Conservation (phyloP, 768 basidiomycete species). For the Leccinum longicurvipes region DNA sequence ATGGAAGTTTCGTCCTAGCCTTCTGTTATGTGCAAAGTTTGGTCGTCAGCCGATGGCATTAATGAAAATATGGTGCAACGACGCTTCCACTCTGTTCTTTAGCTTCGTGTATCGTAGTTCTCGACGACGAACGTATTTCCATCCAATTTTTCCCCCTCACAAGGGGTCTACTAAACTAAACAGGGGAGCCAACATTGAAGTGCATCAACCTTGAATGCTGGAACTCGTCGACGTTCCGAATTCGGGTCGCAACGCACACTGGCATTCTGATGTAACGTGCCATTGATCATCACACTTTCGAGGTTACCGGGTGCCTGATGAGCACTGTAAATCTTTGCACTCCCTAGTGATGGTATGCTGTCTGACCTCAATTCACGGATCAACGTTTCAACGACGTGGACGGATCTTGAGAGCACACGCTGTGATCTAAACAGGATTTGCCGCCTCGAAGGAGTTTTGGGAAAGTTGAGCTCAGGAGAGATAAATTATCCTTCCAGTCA, state of each 20-base stretch:
- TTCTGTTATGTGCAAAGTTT: neutral
- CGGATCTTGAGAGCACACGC: neutral
- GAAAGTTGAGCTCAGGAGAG: neutral
- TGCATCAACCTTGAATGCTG: too few species aligned
- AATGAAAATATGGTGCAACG: neutral
- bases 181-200: too few species aligned
- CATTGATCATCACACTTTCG: too few species aligned
- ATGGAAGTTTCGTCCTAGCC: slow-evolving; percentile 28
- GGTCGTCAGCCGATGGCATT: neutral
- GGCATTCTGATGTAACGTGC: too few species aligned
- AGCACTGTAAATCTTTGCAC: too few species aligned
- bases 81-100: neutral
- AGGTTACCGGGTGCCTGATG: too few species aligned
- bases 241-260: too few species aligned
- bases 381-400: neutral
- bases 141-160: neutral
- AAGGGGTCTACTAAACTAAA: neutral
- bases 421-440: neutral
- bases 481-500: neutral
- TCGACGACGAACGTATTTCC: neutral
- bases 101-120: neutral
- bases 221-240: too few species aligned
- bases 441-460: neutral
- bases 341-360: too few species aligned
- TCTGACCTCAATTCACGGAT: neutral